Evolutionary conservation across 2,329 filamentous ascomycete species (phyloP), one percentile per base, ranked within the genome.

Genomic region (Coccinonectria pachysandricola): DNA sequence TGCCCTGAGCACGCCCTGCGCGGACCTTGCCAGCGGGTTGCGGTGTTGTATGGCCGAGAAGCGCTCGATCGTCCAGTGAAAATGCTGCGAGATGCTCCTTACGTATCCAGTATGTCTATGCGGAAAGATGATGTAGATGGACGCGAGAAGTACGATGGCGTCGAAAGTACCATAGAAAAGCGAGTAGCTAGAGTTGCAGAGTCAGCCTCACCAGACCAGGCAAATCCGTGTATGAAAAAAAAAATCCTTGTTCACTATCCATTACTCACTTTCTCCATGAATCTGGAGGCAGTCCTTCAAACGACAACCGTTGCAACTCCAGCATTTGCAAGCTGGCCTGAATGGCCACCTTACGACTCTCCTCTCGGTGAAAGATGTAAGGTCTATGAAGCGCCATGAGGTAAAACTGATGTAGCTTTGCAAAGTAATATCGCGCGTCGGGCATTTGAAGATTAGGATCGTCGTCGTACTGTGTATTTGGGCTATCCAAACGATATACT

Each of bases 151-250:
- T 10, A 77, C 68, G 12, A 75, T 65, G 9, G 73, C 72, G 39
- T 78, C 73, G 32, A 78, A 77, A 6, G 69, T 75, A 27, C 69
- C 70, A 27, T 74, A 75, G 45, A 76, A 75, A 4, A 77, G 55
- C 10, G 64, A 58, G 37, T 71, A 71, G n/a, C n/a, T n/a, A n/a
- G n/a, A n/a, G 13, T 57, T 62, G 18, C 12, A n/a, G n/a, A n/a
- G n/a, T n/a, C n/a, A n/a, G n/a, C n/a, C n/a, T n/a, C n/a, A n/a
- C n/a, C n/a, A n/a, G n/a, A n/a, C n/a, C n/a, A n/a, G n/a, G n/a
- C n/a, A n/a, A n/a, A n/a, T n/a, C n/a, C n/a, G n/a, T n/a, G n/a
- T n/a, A n/a, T n/a, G n/a, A n/a, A n/a, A n/a, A n/a, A n/a, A n/a
- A n/a, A n/a, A n/a, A n/a, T n/a, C n/a, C n/a, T n/a, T n/a, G n/a